Evolutionary conservation across 192 early-diverging fungal genomes (phyloP).

Genomic region (Funneliformis geosporum): DNA sequence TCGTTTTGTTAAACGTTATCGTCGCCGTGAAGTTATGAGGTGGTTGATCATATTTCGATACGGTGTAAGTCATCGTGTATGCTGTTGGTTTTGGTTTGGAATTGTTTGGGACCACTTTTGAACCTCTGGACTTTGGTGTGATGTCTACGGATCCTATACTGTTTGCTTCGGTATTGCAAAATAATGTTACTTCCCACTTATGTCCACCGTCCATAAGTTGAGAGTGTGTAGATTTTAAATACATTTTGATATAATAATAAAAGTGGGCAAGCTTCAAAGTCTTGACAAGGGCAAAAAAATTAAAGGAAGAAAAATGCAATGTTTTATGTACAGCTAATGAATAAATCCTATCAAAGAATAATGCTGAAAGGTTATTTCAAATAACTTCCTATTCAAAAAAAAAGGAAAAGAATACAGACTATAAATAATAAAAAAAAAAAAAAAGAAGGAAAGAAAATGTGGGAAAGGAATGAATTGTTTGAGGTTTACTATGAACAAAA

Average conservation of each 20-base stretch:
- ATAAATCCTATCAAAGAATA: background rate
- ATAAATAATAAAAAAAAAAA: background rate
- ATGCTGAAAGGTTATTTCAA: background rate
- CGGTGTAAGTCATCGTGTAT: slow-evolving; percentile 21
- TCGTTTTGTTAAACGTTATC: slow-evolving; percentile 7
- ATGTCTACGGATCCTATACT: slow-evolving; percentile 24
- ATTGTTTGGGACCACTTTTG: slow-evolving; percentile 30
- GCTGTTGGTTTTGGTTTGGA: slow-evolving; percentile 30
- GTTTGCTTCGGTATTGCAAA: slow-evolving; percentile 27
- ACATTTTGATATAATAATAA: background rate
- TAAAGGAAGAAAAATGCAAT: background rate
- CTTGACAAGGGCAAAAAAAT: background rate
- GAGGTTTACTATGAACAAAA: background rate
- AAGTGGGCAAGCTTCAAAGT: background rate
- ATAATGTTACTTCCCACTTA: slow-evolving; percentile 32
- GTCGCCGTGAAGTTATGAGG: slow-evolving; percentile 10
- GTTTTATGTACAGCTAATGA: background rate
- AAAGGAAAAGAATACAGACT: background rate
- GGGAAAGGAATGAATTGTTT: background rate
- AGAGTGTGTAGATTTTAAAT: slow-evolving; percentile 33
- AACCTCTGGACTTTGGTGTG: slow-evolving; percentile 1
- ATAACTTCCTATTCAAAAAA: background rate
- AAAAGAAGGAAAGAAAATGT: background rate
- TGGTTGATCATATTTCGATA: slow-evolving; percentile 18
- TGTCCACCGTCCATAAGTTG: slow-evolving; percentile 10